These are phyloP conservation scores for Fragaria vesca DNA, from an alignment of 306 rosid genomes.

Conservation along the genomic window DNA sequence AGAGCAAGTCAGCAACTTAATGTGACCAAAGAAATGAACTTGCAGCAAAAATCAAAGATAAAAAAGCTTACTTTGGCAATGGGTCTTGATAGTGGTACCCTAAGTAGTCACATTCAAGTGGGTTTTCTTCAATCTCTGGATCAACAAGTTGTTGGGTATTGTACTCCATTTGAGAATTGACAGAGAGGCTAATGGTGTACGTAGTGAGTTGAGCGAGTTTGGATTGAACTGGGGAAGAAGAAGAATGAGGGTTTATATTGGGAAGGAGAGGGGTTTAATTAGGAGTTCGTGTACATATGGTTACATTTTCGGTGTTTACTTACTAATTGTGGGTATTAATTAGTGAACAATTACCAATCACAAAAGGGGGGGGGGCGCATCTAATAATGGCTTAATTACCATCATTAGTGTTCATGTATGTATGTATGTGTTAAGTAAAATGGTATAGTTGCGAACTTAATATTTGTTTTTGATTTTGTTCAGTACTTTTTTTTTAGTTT, in stretches of 20 bases:
- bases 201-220: neutral
- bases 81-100: conserved; percentile 14
- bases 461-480: neutral
- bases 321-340: conserved; percentile 29
- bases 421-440: neutral
- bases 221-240: neutral
- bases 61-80: conserved; percentile 33
- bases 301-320: conserved; percentile 38
- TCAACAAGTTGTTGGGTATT: conserved; percentile 12
- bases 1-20: neutral
- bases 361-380: conserved; percentile 30
- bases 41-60: neutral
- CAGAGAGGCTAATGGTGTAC: neutral
- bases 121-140: conserved; percentile 34
- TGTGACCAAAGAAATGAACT: neutral
- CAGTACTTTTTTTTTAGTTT: no score
- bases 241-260: neutral
- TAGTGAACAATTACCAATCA: conserved; percentile 36
- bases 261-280: conserved; percentile 8
- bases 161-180: conserved; percentile 35
- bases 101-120: conserved; percentile 27
- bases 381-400: conserved; percentile 2
- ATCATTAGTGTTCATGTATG: neutral
- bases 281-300: conserved; percentile 33
- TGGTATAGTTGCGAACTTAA: neutral